Percentiles rank a stretch among this genome's conserved stretches.
These are phyloP conservation scores for Aspergillus heteromorphus DNA, from an alignment of 495 filamentous ascomycete species.

Conservation along the genomic window DNA sequence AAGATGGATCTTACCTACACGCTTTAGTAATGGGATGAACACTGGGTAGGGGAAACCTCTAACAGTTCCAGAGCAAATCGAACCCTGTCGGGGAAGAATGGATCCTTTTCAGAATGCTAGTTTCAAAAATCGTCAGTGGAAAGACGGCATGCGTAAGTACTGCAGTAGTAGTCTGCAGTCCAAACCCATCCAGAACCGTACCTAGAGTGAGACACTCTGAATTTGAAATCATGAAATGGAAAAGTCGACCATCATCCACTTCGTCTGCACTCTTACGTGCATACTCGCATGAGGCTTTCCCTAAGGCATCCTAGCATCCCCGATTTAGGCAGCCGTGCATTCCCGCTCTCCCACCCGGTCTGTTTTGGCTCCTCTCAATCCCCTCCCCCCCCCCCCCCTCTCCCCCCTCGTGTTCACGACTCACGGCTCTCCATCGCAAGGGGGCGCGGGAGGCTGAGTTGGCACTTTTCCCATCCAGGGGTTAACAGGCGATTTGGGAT, in stretches of 20 bases:
- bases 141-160: too few species aligned
- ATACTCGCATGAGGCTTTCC: neutral
- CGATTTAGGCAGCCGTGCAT: conserved; percentile 12
- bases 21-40: neutral
- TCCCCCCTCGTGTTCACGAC: conserved; percentile 18
- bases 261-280: neutral
- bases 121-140: too few species aligned
- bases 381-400: too few species aligned
- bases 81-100: too few species aligned
- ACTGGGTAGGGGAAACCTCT: neutral
- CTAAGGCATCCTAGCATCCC: neutral
- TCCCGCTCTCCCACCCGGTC: neutral
- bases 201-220: neutral
- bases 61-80: too few species aligned
- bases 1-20: too few species aligned
- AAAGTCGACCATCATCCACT: neutral
- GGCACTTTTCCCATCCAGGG: conserved; percentile 3
- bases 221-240: neutral
- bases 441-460: neutral
- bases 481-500: neutral
- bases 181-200: too few species aligned
- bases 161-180: too few species aligned
- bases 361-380: neutral
- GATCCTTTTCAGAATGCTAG: too few species aligned
- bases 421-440: conserved; percentile 1